phyloP scores from a whole-genome alignment of 805 yeast genomes.

The Candida chauliodis region DNA sequence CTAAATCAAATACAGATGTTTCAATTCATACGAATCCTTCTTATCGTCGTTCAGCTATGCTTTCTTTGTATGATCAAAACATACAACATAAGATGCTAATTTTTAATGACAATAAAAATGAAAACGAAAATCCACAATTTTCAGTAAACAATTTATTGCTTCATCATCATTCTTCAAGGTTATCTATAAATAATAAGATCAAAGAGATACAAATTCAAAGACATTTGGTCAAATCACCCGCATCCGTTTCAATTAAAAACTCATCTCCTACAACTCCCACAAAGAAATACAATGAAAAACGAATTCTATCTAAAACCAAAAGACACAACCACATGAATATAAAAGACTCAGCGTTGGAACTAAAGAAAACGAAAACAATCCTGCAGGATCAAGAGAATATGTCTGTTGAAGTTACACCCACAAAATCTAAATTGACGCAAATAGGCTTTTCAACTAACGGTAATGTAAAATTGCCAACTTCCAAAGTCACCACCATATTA shows the following conservation, averaged over 20 bases:
- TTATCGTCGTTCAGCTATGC: conserved; percentile 43
- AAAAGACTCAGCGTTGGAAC: conserved; percentile 36
- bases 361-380: conserved; percentile 25
- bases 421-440: background rate
- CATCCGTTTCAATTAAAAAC: background rate
- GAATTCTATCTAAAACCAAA: conserved; percentile 12
- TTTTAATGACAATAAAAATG: conserved; percentile 19
- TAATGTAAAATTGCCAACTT: conserved; percentile 46
- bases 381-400: conserved; percentile 2
- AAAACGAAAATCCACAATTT: conserved; percentile 35
- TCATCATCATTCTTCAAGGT: conserved; percentile 36
- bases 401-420: background rate
- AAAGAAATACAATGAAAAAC: conserved; percentile 3
- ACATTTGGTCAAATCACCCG: conserved; percentile 7
- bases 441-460: conserved; percentile 50
- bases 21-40: conserved; percentile 43
- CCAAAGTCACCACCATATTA: conserved; percentile 42
- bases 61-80: conserved; percentile 39
- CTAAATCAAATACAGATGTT: conserved; percentile 32
- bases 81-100: conserved; percentile 33
- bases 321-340: conserved; percentile 37
- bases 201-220: conserved; percentile 18
- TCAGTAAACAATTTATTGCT: conserved; percentile 35
- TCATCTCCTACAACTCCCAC: conserved; percentile 6
- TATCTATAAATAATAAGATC: conserved; percentile 27